phyloP scores from a whole-genome alignment of 108 stramenopile genomes.

The Nannochloropsis gaditana region DNA sequence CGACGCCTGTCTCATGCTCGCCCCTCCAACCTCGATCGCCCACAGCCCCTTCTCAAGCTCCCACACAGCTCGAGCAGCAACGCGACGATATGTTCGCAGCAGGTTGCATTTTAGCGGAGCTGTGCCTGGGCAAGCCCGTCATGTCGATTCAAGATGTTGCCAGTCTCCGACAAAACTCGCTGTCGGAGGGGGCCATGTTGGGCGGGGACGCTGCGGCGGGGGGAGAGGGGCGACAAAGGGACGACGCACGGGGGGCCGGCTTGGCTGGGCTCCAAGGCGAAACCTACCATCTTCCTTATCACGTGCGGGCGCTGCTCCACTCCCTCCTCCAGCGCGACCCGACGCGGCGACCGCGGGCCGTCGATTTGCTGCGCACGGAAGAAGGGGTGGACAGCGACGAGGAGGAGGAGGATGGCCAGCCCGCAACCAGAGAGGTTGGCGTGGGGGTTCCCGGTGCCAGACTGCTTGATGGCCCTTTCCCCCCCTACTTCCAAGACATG shows the following conservation, averaged over 20 bases:
- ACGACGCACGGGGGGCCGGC: not conserved
- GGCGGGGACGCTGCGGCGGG: not conserved
- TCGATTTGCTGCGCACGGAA: not conserved
- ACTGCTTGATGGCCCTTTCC: not conserved
- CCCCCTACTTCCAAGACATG: not conserved
- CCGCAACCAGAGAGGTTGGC: not conserved
- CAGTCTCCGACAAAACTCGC: not conserved
- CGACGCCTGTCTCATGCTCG: not conserved
- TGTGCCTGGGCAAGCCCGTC: slow-evolving; percentile 35
- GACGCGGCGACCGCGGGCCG: not conserved
- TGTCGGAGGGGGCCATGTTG: no score
- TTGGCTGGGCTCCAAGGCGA: not conserved
- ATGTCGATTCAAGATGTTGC: slow-evolving; percentile 13
- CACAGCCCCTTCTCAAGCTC: not conserved
- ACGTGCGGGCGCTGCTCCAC: not conserved
- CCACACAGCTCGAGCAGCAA: not conserved
- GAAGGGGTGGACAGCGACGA: not conserved
- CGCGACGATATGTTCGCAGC: slow-evolving; percentile 25
- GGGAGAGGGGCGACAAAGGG: not conserved
- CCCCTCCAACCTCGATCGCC: not conserved
- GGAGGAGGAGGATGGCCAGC: not conserved
- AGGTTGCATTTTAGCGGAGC: slow-evolving; percentile 36
- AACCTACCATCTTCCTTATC: not conserved
- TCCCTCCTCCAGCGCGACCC: not conserved
- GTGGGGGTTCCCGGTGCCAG: not conserved